Conservation (phyloP, 768 basidiomycete genomes). For the Mycena rosella region DNA sequence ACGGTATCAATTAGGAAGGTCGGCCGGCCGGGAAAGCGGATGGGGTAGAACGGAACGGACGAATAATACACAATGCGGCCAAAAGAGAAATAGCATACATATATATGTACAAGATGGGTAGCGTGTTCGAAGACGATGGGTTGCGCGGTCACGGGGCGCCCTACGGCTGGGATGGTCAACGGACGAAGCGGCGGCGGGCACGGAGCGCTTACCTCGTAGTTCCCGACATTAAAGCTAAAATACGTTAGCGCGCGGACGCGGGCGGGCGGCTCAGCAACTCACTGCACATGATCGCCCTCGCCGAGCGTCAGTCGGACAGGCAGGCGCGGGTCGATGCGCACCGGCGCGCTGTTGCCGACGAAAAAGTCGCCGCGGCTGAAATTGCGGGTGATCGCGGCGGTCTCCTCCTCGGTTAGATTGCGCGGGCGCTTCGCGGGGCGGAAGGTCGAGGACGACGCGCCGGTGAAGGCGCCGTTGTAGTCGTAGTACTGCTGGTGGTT, state of each 20-base stretch:
- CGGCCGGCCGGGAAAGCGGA: too few relatives aligned
- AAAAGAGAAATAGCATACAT: too few relatives aligned
- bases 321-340: constrained; percentile 85
- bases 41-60: too few relatives aligned
- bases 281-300: constrained; percentile 85
- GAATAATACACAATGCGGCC: too few relatives aligned
- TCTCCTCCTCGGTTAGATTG: constrained; percentile 85
- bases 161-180: neutral
- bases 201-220: constrained; percentile 24
- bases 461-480: constrained; percentile 76
- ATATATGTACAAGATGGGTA: too few relatives aligned
- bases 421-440: constrained; percentile 86
- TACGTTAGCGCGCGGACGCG: neutral
- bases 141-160: neutral
- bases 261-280: constrained; percentile 36
- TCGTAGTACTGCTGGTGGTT: constrained; percentile 79
- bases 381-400: constrained; percentile 86
- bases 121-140: too few relatives aligned
- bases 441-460: constrained; percentile 81
- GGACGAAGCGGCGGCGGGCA: neutral
- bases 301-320: constrained; percentile 85
- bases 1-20: too few relatives aligned
- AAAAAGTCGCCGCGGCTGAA: constrained; percentile 87
- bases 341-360: constrained; percentile 83
- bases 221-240: constrained; percentile 35